These are phyloP conservation scores for Sparassis latifolia DNA, from an alignment of 1,284 basidiomycete species.

Conservation along the genomic window DNA sequence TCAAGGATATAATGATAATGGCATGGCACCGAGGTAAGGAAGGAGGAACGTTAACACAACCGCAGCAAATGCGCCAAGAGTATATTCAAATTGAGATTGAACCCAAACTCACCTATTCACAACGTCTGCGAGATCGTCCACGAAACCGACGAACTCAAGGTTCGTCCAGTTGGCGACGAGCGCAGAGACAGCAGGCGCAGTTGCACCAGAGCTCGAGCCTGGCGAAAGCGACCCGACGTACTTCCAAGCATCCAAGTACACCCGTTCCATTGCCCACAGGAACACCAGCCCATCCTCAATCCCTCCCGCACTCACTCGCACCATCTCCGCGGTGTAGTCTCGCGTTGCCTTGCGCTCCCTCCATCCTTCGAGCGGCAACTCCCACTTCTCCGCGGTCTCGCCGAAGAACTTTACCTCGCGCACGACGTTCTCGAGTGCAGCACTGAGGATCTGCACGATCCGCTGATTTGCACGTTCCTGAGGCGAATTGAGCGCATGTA, in stretches of 20 bases:
- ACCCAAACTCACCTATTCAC: conserved; percentile 36
- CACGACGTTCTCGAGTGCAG: conserved; percentile 48
- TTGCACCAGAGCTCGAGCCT: conserved; percentile 9
- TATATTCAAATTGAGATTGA: neutral
- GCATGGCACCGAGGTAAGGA: too few species aligned
- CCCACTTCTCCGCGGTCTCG: conserved; percentile 38
- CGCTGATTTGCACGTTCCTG: conserved; percentile 33
- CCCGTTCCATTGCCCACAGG: conserved; percentile 76
- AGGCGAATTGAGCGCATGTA: conserved; percentile 26
- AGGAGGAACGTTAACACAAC: too few species aligned
- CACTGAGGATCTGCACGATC: conserved; percentile 44
- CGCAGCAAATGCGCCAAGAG: neutral
- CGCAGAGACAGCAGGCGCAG: conserved; percentile 34
- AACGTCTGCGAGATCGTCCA: conserved; percentile 44
- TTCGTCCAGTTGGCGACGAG: conserved; percentile 67
- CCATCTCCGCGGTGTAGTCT: conserved; percentile 69
- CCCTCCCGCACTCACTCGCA: conserved; percentile 37
- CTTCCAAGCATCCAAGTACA: conserved; percentile 66
- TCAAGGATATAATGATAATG: neutral
- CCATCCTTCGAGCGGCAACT: conserved; percentile 43
- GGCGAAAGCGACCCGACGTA: conserved; percentile 33
- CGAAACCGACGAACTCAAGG: conserved; percentile 55
- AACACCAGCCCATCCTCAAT: conserved; percentile 65
- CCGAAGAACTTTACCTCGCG: conserved; percentile 61
- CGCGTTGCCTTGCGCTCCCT: conserved; percentile 52